These are phyloP conservation scores for Yamadazyma mexicana DNA, from an alignment of 1,139 yeast species.

Conservation along the genomic window DNA sequence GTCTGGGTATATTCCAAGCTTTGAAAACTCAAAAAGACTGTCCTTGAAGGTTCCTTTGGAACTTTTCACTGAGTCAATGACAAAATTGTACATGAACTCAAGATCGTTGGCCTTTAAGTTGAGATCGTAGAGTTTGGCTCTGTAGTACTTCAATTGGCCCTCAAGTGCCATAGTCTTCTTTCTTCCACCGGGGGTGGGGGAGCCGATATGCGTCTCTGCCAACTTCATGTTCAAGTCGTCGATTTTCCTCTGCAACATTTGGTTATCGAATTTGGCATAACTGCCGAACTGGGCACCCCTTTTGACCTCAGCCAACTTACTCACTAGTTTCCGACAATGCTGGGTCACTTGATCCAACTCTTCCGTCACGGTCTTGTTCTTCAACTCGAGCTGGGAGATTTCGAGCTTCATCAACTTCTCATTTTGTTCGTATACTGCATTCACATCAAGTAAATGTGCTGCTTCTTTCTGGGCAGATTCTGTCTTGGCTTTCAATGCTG, in stretches of 20 bases:
- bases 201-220: constrained; percentile 9
- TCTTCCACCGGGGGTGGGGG: constrained; percentile 12
- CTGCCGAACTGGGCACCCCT: constrained; percentile 4
- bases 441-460: constrained; percentile 11
- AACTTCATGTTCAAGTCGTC: constrained; percentile 13
- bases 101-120: constrained; percentile 48
- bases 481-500: constrained; percentile 5
- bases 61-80: constrained; percentile 45
- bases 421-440: constrained; percentile 16
- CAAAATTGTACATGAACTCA: constrained; percentile 50
- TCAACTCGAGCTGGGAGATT: constrained; percentile 21
- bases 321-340: constrained; percentile 33
- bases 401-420: constrained; percentile 21
- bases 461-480: constrained; percentile 8
- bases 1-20: constrained; percentile 54
- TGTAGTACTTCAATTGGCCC: constrained; percentile 34
- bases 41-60: constrained; percentile 39
- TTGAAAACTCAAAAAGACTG: constrained; percentile 45
- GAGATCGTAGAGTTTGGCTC: constrained; percentile 38
- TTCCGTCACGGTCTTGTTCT: constrained; percentile 20
- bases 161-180: constrained; percentile 10
- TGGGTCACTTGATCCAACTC: constrained; percentile 28
- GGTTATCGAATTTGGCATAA: constrained; percentile 6
- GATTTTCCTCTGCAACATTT: constrained; percentile 9
- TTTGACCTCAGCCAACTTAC: constrained; percentile 25